These are phyloP conservation scores for Phytopythium mirpurense DNA, from an alignment of 352 stramenopile genomes.

Conservation along the genomic window DNA sequence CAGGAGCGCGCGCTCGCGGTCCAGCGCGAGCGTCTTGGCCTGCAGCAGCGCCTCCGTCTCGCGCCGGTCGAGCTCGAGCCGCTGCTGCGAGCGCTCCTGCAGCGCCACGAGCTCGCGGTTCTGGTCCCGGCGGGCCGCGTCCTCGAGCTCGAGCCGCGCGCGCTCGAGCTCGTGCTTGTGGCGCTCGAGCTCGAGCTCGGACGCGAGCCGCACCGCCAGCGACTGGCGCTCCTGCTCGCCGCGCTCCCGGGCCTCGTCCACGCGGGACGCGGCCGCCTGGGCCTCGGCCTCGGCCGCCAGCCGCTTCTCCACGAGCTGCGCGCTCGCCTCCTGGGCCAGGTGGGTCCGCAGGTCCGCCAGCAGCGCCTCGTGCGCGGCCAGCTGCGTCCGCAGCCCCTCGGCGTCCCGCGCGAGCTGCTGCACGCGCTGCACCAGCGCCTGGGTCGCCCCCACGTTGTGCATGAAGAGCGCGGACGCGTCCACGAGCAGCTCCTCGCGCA, in stretches of 20 bases:
- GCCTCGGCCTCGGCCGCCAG: constrained; percentile 47
- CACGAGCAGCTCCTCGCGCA: constrained; percentile 83
- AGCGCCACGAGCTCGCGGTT: constrained; percentile 57
- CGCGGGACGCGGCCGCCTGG: constrained; percentile 20
- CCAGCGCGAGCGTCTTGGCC: constrained; percentile 40
- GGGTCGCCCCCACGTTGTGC: constrained; percentile 87
- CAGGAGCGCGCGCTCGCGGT: constrained; percentile 39
- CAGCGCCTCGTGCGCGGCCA: constrained; percentile 25
- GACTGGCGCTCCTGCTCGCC: constrained; percentile 53
- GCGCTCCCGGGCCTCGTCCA: constrained; percentile 33
- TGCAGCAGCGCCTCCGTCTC: constrained; percentile 63
- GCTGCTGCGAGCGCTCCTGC: constrained; percentile 54
- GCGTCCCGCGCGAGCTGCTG: constrained; percentile 19
- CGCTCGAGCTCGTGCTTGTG: constrained; percentile 45
- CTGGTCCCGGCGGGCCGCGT: constrained; percentile 31
- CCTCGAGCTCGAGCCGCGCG: constrained; percentile 40
- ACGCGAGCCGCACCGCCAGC: constrained; percentile 31
- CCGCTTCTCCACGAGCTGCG: constrained; percentile 54
- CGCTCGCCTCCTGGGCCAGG: constrained; percentile 59
- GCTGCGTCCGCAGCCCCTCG: constrained; percentile 13
- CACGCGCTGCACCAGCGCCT: constrained; percentile 59
- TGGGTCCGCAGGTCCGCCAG: constrained; percentile 41
- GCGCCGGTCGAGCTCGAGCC: constrained; percentile 44
- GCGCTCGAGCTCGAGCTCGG: constrained; percentile 45
- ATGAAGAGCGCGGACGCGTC: constrained; percentile 91